phyloP scores from a whole-genome alignment of 2,329 filamentous ascomycete species.

The Neofusicoccum parvum region DNA sequence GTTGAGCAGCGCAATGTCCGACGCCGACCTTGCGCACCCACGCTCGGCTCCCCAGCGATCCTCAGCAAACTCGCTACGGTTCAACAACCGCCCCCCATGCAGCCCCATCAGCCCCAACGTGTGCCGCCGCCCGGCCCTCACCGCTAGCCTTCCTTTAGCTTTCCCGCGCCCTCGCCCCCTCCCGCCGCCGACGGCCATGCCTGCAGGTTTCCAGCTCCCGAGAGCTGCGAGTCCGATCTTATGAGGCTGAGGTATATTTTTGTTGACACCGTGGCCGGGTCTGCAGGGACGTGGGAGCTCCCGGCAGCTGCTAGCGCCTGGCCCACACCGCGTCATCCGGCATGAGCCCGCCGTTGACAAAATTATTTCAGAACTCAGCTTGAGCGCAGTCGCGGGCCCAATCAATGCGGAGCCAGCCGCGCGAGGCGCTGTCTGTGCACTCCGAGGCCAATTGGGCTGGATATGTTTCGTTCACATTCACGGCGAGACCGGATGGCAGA shows the following conservation, averaged over 20 bases:
- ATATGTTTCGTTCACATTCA: background rate
- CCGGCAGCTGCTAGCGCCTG: conserved; percentile 3
- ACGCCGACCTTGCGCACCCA: conserved; percentile 13
- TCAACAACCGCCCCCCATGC: conserved; percentile 15
- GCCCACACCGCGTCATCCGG: conserved; percentile 1
- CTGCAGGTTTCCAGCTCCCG: background rate
- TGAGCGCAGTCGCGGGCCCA: background rate
- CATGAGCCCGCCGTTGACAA: background rate
- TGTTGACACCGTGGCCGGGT: conserved; percentile 4
- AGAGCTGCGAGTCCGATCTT: background rate
- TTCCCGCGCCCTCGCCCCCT: conserved; percentile 2
- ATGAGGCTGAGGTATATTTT: conserved; percentile 7
- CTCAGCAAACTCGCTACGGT: conserved; percentile 13
- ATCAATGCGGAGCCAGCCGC: background rate
- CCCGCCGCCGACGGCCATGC: background rate
- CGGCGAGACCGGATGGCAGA: background rate
- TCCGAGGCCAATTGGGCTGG: background rate
- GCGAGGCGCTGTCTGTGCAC: background rate
- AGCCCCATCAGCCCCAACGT: conserved; percentile 20
- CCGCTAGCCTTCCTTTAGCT: conserved; percentile 13
- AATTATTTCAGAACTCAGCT: background rate
- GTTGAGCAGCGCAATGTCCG: conserved; percentile 20
- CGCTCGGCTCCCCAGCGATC: conserved; percentile 20
- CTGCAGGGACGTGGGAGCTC: background rate
- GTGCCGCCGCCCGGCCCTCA: conserved; percentile 16